phyloP scores from a whole-genome alignment of 306 rosid species.

The Fragaria iinumae region DNA sequence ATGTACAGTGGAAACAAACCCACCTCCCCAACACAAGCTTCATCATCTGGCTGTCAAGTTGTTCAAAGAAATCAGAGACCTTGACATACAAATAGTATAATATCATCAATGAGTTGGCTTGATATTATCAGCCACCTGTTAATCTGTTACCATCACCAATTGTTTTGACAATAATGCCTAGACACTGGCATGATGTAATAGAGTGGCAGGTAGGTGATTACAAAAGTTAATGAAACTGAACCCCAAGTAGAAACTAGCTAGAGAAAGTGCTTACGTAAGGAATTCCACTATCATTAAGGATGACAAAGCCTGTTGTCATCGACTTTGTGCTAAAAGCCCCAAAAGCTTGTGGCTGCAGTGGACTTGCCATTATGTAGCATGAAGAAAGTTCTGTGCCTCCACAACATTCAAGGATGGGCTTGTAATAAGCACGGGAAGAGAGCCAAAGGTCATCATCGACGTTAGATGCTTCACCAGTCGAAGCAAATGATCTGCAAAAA shows the following conservation, averaged over 20 bases:
- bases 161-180: neutral
- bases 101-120: neutral
- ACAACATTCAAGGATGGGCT: constrained; percentile 60
- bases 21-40: constrained; percentile 74
- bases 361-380: constrained; percentile 55
- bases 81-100: neutral
- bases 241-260: neutral
- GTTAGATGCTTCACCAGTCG: constrained; percentile 76
- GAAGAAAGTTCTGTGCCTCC: constrained; percentile 92
- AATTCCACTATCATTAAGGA: constrained; percentile 67
- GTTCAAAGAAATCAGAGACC: constrained; percentile 24
- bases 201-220: neutral
- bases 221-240: neutral
- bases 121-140: neutral
- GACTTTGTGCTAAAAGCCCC: constrained; percentile 75
- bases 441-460: constrained; percentile 92
- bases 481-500: constrained; percentile 55
- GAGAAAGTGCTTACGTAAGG: constrained; percentile 48
- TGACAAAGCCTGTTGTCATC: constrained; percentile 65
- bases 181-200: neutral
- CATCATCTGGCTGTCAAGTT: constrained; percentile 60
- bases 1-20: constrained; percentile 57
- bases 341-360: constrained; percentile 80
- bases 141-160: neutral
- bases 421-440: constrained; percentile 71